Evolutionary conservation across 805 yeast genomes (phyloP), one percentile per base, ranked within the genome.

Genomic region (Lachancea thermotolerans): DNA sequence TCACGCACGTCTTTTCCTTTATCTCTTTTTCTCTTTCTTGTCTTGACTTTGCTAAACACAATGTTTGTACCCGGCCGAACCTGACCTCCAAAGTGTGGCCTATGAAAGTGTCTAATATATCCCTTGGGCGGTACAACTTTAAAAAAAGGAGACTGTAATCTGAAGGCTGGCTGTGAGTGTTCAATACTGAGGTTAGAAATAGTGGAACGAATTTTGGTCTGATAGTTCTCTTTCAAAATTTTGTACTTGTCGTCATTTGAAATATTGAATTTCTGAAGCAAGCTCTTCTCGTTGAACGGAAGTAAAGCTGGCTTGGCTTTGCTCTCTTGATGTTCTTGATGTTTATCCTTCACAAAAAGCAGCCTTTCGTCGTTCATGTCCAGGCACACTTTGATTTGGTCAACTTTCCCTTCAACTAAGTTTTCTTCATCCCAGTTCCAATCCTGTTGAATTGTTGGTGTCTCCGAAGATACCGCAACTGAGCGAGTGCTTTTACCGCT

Each of bases 231-330:
- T 58, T 84, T 85, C 53, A 93, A 70, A 43, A 83, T 67, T 47
- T 87, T 95, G 63, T 93, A 93, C 36, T 83, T 85, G 37, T 77
- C 75, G 64, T 93, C 99, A 65, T 93, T 93, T 7, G 97, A 89
- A 34, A 91, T 74, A 61, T 86, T 85, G 66, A 85, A 88, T 52
- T 84, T 82, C 47, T 72, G 62, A 32, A 75, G 73, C 16, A 87
- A 55, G 27, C 71, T 59, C 49, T 73, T 74, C 39, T 81, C 85
- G 47, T 69, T 74, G 2, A 73, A 63, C 2, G 90, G 85, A 8
- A 52, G 12, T 29, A 51, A 32, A 6, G 77, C 65, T 27, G 55
- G 42, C 12, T 60, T 49, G 15, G 51, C 46, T 35, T 48, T 51
- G 37, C 39, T 47, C 40, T 36, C 47, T 34, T 30, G 31, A 39